phyloP scores from a whole-genome alignment of 2,329 filamentous ascomycete genomes.

The Botrytis fragariae region DNA sequence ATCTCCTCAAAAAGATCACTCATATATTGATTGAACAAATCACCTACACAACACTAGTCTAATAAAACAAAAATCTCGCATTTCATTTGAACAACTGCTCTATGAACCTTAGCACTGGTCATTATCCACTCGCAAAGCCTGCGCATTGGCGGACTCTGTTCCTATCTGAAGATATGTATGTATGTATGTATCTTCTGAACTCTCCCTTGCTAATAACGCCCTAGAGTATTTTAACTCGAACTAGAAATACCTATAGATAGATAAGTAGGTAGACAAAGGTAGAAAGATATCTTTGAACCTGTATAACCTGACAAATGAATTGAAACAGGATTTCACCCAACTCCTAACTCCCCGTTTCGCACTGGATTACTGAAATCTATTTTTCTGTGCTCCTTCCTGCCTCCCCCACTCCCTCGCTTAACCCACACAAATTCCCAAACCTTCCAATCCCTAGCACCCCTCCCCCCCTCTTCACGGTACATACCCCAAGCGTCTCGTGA shows the following conservation, averaged over 20 bases:
- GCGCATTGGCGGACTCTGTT: background rate
- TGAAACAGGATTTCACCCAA: background rate
- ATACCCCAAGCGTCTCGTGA: background rate
- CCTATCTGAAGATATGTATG: background rate
- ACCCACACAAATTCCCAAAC: background rate
- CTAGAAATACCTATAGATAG: too few species aligned
- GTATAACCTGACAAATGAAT: background rate
- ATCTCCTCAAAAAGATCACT: background rate
- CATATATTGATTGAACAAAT: background rate
- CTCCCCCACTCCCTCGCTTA: background rate
- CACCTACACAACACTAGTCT: background rate
- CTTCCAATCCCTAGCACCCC: too few species aligned
- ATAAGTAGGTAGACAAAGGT: too few species aligned
- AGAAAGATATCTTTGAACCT: background rate
- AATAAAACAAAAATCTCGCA: background rate
- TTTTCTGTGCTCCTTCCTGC: too few species aligned
- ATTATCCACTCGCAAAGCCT: background rate
- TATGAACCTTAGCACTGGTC: background rate
- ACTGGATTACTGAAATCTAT: background rate
- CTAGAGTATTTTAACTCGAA: too few species aligned
- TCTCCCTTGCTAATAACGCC: background rate
- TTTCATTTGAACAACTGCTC: background rate
- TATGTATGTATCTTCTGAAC: background rate
- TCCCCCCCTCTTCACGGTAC: background rate
- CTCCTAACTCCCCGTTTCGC: background rate